Evolutionary conservation across 2,329 filamentous ascomycete genomes (phyloP).

Genomic region (Capronia coronata): DNA sequence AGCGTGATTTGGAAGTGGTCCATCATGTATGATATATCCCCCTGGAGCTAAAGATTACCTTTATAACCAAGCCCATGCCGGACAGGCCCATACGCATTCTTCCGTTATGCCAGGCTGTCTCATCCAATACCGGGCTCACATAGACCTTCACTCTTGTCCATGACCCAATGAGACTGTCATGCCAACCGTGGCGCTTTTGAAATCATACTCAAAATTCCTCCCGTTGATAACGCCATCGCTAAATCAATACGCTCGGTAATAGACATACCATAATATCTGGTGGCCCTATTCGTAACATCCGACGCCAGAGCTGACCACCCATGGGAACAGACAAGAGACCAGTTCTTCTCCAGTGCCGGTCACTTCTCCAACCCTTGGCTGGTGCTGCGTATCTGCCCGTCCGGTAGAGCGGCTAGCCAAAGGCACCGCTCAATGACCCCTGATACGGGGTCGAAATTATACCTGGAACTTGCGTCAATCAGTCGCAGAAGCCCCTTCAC

Average conservation of each 20-base stretch:
- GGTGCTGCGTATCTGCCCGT: slow-evolving; percentile 49
- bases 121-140: background rate
- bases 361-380: slow-evolving; percentile 39
- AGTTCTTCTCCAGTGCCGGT: background rate
- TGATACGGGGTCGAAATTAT: slow-evolving; percentile 52
- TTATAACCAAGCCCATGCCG: too few species aligned
- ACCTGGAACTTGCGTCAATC: slow-evolving; percentile 58
- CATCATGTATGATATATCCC: too few species aligned
- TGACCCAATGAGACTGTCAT: background rate
- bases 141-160: background rate
- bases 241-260: slow-evolving; percentile 11
- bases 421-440: slow-evolving; percentile 57
- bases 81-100: too few species aligned
- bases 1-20: too few species aligned
- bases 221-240: slow-evolving; percentile 12
- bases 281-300: background rate
- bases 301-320: background rate
- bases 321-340: background rate
- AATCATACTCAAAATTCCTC: background rate
- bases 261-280: background rate
- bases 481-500: slow-evolving; percentile 58
- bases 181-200: background rate
- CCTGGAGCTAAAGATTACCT: too few species aligned
- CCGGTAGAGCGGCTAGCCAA: slow-evolving; percentile 56
- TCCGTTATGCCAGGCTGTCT: background rate